Percentiles rank a stretch among this genome's conserved stretches.
Evolutionary conservation across 768 basidiomycete genomes (phyloP).

Genomic region (Amanita exitialis): DNA sequence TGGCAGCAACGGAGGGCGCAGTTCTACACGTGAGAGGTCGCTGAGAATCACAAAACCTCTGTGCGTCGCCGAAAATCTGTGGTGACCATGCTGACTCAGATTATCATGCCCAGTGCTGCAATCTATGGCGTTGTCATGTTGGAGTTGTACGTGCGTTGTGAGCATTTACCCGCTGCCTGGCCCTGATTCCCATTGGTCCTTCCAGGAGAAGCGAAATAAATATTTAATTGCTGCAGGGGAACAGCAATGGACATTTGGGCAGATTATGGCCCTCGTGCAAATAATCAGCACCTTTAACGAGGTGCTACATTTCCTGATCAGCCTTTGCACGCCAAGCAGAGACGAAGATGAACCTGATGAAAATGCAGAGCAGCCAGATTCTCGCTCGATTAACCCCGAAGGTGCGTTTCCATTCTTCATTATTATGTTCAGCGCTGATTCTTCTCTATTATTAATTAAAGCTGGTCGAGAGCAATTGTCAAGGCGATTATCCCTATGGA

Average conservation of each 20-base stretch:
- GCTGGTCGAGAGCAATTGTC: conserved; percentile 4
- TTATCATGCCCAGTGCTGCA: not conserved
- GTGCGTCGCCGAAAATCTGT: not conserved
- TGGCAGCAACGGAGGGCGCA: not conserved
- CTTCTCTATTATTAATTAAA: not conserved
- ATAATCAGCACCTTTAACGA: conserved; percentile 8
- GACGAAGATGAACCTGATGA: not conserved
- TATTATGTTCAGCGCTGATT: not conserved
- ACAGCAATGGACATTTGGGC: conserved; percentile 7
- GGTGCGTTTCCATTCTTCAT: not conserved
- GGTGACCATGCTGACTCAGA: not conserved
- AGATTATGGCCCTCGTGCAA: conserved; percentile 8
- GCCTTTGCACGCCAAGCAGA: not conserved
- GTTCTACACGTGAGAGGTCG: not conserved
- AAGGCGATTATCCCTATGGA: too few species aligned
- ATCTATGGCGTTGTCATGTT: conserved; percentile 10
- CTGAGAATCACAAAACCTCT: not conserved
- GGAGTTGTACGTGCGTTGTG: conserved; percentile 10
- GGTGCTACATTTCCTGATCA: conserved; percentile 6
- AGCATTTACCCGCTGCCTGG: not conserved
- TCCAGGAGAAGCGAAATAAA: conserved; percentile 5
- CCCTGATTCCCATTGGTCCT: not conserved
- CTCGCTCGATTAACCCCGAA: not conserved
- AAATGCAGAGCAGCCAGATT: not conserved
- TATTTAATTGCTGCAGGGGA: not conserved